Conservation (phyloP, 148 eudicot genomes). For the Rhododendron vialii region DNA sequence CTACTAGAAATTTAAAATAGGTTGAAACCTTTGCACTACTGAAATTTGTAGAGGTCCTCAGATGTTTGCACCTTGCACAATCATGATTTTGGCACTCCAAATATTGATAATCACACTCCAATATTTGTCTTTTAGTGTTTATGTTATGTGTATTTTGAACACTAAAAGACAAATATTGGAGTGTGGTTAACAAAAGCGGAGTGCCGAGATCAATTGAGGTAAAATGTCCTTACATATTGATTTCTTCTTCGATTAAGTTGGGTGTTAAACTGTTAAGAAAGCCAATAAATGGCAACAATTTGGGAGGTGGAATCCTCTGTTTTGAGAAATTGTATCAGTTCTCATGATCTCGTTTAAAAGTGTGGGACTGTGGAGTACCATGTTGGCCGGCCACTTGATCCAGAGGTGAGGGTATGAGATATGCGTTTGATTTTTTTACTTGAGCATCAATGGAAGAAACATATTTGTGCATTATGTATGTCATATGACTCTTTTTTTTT, state of each 20-base stretch:
- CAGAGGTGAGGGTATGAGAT: too few species aligned
- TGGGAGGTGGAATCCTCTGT: neutral
- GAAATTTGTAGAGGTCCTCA: neutral
- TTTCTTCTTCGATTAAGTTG: too few species aligned
- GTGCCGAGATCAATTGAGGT: neutral
- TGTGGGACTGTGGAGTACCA: too few species aligned
- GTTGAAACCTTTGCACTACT: neutral
- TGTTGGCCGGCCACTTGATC: too few species aligned
- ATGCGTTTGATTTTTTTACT: too few species aligned
- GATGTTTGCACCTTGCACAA: neutral
- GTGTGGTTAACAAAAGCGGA: neutral
- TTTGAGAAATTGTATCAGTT: neutral
- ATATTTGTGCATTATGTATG: too few species aligned
- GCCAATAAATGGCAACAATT: neutral
- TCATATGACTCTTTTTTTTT: too few species aligned
- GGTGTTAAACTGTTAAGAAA: neutral
- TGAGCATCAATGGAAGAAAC: too few species aligned
- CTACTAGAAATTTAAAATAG: neutral
- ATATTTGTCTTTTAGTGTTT: neutral
- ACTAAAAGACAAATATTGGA: neutral
- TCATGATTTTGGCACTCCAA: neutral
- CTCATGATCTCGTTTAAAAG: neutral
- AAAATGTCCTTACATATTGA: neutral
- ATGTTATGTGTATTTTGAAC: too few species aligned
- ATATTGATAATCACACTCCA: neutral